phyloP scores from a whole-genome alignment of 345 rosid genomes.

The Heritiera fomes region DNA sequence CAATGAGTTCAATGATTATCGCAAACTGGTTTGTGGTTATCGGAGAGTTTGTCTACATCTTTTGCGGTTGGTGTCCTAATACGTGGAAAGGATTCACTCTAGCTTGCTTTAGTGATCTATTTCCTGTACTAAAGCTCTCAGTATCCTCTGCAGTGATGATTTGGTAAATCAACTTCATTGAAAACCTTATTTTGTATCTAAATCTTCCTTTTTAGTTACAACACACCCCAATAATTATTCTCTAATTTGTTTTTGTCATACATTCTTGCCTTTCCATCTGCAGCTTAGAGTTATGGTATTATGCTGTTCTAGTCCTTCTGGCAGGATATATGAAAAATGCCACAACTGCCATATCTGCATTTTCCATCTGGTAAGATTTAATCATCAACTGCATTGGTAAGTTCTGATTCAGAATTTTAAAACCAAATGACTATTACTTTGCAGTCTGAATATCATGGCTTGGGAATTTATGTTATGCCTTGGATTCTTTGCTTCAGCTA shows the following conservation, averaged over 20 bases:
- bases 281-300: slow-evolving; percentile 65
- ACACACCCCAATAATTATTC: too few species aligned
- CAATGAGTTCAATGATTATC: slow-evolving; percentile 42
- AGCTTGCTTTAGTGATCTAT: slow-evolving; percentile 46
- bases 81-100: slow-evolving; percentile 68
- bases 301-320: slow-evolving; percentile 48
- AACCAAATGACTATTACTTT: slow-evolving; percentile 13
- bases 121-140: slow-evolving; percentile 39
- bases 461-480: slow-evolving; percentile 62
- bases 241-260: too few species aligned
- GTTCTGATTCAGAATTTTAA: background rate
- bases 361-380: background rate
- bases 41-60: slow-evolving; percentile 45
- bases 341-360: slow-evolving; percentile 44
- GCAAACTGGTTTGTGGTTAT: slow-evolving; percentile 40
- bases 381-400: background rate
- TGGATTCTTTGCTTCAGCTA: slow-evolving; percentile 54
- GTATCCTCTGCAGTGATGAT: slow-evolving; percentile 53
- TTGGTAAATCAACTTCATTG: background rate
- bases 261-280: background rate
- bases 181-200: background rate
- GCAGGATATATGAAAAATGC: slow-evolving; percentile 60
- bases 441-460: slow-evolving; percentile 44
- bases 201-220: too few species aligned
- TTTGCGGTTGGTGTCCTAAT: slow-evolving; percentile 68